phyloP scores from a whole-genome alignment of 1,284 basidiomycete genomes.

The Fomitopsis betulina region DNA sequence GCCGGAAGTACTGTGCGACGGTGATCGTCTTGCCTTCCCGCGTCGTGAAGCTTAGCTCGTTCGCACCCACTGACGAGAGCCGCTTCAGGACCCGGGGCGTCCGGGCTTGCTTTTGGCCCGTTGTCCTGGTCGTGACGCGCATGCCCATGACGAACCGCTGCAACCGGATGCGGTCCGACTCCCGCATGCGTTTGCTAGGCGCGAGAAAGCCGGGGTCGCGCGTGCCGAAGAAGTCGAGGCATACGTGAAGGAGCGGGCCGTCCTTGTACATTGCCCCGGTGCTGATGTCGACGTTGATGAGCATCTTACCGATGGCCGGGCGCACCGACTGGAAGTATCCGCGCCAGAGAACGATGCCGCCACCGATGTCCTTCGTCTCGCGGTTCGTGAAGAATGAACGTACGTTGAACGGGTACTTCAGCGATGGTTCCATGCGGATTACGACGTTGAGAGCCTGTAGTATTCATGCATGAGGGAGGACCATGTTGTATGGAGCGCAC shows the following conservation, averaged over 20 bases:
- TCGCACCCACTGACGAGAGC: slow-evolving; percentile 46
- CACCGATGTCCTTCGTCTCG: slow-evolving; percentile 62
- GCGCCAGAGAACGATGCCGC: slow-evolving; percentile 65
- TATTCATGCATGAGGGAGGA: neutral
- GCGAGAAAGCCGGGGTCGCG: slow-evolving; percentile 39
- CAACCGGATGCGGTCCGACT: slow-evolving; percentile 54
- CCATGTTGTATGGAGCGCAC: neutral
- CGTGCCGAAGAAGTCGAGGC: slow-evolving; percentile 48
- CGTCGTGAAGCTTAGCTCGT: slow-evolving; percentile 46
- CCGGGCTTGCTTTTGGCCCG: slow-evolving; percentile 7
- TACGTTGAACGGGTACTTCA: slow-evolving; percentile 69
- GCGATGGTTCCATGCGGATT: slow-evolving; percentile 66
- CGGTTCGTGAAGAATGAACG: slow-evolving; percentile 70
- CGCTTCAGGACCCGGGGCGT: slow-evolving; percentile 39
- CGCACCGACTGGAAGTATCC: slow-evolving; percentile 76
- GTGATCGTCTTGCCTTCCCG: slow-evolving; percentile 48
- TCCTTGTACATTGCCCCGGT: slow-evolving; percentile 73
- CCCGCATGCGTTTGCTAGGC: slow-evolving; percentile 42
- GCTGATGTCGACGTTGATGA: slow-evolving; percentile 76
- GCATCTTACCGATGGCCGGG: slow-evolving; percentile 59
- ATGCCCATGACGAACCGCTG: slow-evolving; percentile 61
- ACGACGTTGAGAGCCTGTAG: slow-evolving; percentile 68
- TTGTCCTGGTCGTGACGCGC: slow-evolving; percentile 42
- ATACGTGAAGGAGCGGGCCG: slow-evolving; percentile 45
- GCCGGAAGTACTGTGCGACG: slow-evolving; percentile 59